Evolutionary conservation across 306 rosid species (phyloP).

Genomic region (Quercus dentata): DNA sequence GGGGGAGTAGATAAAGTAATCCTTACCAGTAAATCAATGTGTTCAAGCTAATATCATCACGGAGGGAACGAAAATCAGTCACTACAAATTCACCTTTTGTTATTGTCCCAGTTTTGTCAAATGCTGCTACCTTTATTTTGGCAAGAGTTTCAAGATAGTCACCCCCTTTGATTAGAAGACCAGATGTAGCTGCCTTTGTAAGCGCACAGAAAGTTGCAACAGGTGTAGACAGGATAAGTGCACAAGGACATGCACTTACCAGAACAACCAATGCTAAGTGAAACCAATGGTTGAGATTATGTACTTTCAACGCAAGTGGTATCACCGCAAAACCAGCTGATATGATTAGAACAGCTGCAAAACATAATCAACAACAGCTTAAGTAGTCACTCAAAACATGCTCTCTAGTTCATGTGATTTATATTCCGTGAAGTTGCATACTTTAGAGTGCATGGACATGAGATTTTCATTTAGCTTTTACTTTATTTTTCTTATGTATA

Average conservation of each 20-base stretch:
- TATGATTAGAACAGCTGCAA: conserved; percentile 64
- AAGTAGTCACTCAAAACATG: too few species aligned
- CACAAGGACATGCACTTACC: conserved; percentile 95
- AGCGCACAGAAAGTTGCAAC: conserved; percentile 96
- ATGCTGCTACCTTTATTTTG: conserved; percentile 68
- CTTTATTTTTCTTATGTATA: too few species aligned
- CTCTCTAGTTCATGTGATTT: too few species aligned
- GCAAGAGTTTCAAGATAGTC: conserved; percentile 73
- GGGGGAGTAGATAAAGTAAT: background rate
- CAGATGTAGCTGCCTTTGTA: conserved; percentile 81
- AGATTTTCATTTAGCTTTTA: too few species aligned
- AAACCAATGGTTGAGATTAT: conserved; percentile 59
- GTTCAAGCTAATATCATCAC: conserved; percentile 53
- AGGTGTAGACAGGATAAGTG: conserved; percentile 90
- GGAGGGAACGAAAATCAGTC: conserved; percentile 57
- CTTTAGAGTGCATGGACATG: too few species aligned
- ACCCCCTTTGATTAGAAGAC: conserved; percentile 95
- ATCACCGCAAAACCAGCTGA: conserved; percentile 54
- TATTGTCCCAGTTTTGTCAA: conserved; percentile 95
- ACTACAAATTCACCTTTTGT: conserved; percentile 88
- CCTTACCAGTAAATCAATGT: conserved; percentile 74
- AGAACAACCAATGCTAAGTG: conserved; percentile 83
- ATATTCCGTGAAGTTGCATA: background rate
- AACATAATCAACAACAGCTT: conserved; percentile 8
- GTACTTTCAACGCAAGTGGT: conserved; percentile 48